Evolutionary conservation across 305 asterid species (phyloP).

Genomic region (Stenogyne calaminthoides): DNA sequence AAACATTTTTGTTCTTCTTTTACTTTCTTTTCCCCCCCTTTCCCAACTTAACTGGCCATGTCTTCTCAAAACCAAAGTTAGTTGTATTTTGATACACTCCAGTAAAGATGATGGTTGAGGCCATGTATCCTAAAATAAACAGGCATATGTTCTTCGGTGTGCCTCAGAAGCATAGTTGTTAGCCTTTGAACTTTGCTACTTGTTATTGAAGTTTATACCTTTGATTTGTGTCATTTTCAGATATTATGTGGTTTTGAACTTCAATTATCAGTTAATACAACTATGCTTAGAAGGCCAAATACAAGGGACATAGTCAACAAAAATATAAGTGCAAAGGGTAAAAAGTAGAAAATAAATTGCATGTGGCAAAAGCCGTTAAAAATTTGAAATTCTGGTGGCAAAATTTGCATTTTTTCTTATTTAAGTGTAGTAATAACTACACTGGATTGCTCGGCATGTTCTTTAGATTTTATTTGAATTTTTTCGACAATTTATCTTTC

Average conservation of each 20-base stretch:
- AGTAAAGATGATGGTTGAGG: neutral
- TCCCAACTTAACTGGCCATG: neutral
- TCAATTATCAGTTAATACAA: too few relatives aligned
- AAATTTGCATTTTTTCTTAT: neutral
- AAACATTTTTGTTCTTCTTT: too few relatives aligned
- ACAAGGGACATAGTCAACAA: neutral
- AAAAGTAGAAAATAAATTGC: neutral
- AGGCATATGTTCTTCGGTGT: slow-evolving; percentile 12
- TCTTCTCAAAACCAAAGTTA: neutral
- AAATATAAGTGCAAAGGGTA: neutral
- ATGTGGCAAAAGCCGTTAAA: neutral
- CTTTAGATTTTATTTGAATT: neutral
- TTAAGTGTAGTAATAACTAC: slow-evolving; percentile 8
- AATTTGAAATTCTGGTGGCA: neutral
- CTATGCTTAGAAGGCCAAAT: neutral
- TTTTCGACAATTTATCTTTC: neutral
- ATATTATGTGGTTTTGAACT: too few relatives aligned
- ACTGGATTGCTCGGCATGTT: neutral
- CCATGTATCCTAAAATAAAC: slow-evolving; percentile 16
- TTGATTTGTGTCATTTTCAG: too few relatives aligned
- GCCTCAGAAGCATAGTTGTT: neutral
- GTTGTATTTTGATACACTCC: neutral
- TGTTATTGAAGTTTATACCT: too few relatives aligned
- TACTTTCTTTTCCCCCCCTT: neutral
- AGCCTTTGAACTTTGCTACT: too few relatives aligned